These are phyloP conservation scores for Endocalyx cinctus DNA, from an alignment of 2,329 filamentous ascomycete genomes.

Conservation along the genomic window DNA sequence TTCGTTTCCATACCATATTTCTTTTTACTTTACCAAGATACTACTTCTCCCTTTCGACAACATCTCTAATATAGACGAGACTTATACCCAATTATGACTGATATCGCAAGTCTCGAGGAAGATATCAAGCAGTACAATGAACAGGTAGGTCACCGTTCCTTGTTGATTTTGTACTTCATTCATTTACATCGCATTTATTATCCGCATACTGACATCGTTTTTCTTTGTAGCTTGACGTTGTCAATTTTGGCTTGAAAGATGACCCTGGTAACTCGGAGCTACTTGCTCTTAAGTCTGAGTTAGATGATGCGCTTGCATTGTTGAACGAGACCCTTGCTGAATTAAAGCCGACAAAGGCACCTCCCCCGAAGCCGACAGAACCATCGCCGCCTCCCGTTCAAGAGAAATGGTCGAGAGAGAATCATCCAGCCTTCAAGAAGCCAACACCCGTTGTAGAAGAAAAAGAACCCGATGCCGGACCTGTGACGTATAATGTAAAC, in stretches of 20 bases:
- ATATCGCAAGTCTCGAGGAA: slow-evolving; percentile 42
- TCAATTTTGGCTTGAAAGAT: slow-evolving; percentile 69
- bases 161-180: too few species aligned
- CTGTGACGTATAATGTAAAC: slow-evolving; percentile 72
- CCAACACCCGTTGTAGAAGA: slow-evolving; percentile 43
- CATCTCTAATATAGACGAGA: background rate
- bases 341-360: slow-evolving; percentile 59
- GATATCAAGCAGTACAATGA: slow-evolving; percentile 53
- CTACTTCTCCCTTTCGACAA: too few species aligned
- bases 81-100: slow-evolving; percentile 30
- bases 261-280: slow-evolving; percentile 79
- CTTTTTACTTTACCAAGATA: too few species aligned
- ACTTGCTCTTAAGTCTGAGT: slow-evolving; percentile 70
- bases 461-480: slow-evolving; percentile 46
- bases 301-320: slow-evolving; percentile 75
- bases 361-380: slow-evolving; percentile 34
- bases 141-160: slow-evolving; percentile 41
- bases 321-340: slow-evolving; percentile 78
- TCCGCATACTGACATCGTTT: too few species aligned
- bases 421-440: slow-evolving; percentile 72
- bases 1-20: too few species aligned
- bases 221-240: slow-evolving; percentile 75
- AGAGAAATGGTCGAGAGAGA: slow-evolving; percentile 75
- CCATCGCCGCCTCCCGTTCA: slow-evolving; percentile 50
- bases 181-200: slow-evolving; percentile 11